Evolutionary conservation across 176 grass and related monocot genomes (phyloP), one percentile per base, ranked within the genome.

Genomic region (Avena sativa): DNA sequence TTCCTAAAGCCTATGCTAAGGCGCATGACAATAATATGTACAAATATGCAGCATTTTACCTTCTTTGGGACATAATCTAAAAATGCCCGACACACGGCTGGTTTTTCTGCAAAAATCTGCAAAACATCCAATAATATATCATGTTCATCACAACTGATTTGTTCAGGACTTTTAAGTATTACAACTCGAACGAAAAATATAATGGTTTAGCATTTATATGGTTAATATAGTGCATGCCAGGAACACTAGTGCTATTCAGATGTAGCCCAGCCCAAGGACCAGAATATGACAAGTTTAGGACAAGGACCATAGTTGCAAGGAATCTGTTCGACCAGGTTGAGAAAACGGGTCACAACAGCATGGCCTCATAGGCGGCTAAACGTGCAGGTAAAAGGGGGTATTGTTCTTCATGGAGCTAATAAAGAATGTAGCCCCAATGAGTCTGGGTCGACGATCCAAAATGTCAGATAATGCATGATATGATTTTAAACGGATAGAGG

Each of bases 81-180:
- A 94, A 92, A 98, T 82, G 96, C 96, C 51, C 87, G 83, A 91
- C 88, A 92, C 55, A 98, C 93, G 78, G 96, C 93, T 86, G 96
- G 96, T 36, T 98, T 98, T 92, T 98, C 93, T 49, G 90, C 86
- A 88, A 98, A 98, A 91, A 95, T 98, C 96, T 98, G 91, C 61
- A 88, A 84, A 69, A 83, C 59, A 85, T 15, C 23, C 15, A 46
- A 62, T 19, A 90, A 73, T 64, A 78, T 26, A 71, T 66, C 6
- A 82, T 60, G 28, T 73, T 81, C 50, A 56, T 23, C 63, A 30
- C 4, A 83, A 59, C 8, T 86, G 12, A 83, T 51, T 30, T 70
- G 8, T 75, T 84, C 15, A 80, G 43, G 6, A 79, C 2, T 76
- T 30, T 28, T 13, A 65, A 65, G 62, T 73, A 48, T 87, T 19